A percentile compares a stretch with the other conserved stretches of the same genome.
phyloP scores from a whole-genome alignment of 73 alveolate species.

The Paramecium pentaurelia region DNA sequence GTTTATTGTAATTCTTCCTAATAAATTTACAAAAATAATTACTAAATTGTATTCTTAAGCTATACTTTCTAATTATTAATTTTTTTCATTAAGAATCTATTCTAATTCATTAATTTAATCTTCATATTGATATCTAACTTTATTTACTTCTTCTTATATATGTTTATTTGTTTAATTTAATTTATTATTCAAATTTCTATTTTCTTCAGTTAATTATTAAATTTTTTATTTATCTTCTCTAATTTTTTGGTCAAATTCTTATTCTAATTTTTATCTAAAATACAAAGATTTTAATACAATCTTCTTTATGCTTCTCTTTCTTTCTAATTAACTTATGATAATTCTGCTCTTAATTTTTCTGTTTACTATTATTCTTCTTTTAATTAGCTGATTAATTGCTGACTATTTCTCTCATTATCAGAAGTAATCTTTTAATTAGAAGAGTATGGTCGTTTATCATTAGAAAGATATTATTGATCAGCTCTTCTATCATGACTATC shows the following conservation, averaged over 20 bases:
- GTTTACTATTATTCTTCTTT: background rate
- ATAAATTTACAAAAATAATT: background rate
- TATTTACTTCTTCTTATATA: background rate
- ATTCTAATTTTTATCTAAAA: background rate
- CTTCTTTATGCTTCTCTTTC: background rate
- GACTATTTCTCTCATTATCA: background rate
- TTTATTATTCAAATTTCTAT: background rate
- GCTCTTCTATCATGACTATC: background rate
- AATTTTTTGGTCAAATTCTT: background rate
- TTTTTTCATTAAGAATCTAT: background rate
- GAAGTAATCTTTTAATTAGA: background rate
- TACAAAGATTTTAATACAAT: background rate
- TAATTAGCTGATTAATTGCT: background rate
- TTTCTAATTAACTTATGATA: background rate
- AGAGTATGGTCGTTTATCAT: slow-evolving; percentile 26
- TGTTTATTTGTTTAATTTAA: background rate
- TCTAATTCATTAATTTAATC: background rate
- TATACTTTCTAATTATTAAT: background rate
- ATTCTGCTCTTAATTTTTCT: slow-evolving; percentile 20
- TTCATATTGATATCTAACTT: background rate
- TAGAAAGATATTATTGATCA: background rate
- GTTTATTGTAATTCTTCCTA: slow-evolving; percentile 24
- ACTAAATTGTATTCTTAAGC: slow-evolving; percentile 24
- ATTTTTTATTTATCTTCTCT: background rate
- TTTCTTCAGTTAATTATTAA: background rate